phyloP scores from a whole-genome alignment of 495 filamentous ascomycete species.

The Neohortaea acidophila region DNA sequence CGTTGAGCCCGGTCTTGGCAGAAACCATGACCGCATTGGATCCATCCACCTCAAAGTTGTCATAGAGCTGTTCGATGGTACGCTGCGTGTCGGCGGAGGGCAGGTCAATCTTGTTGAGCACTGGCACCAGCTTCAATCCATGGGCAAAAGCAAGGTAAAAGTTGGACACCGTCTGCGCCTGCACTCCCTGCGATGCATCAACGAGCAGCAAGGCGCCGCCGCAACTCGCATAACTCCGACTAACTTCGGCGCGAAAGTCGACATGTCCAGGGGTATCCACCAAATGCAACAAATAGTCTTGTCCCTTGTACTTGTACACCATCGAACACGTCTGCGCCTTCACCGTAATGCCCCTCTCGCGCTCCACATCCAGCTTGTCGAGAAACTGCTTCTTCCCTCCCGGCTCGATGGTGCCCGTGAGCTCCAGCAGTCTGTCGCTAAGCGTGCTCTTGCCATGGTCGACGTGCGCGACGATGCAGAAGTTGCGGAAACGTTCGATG shows the following conservation, averaged over 20 bases:
- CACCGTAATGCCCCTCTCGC: constrained; percentile 91
- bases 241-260: constrained; percentile 92
- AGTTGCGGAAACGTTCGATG: constrained; percentile 82
- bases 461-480: constrained; percentile 97
- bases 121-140: constrained; percentile 68
- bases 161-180: constrained; percentile 92
- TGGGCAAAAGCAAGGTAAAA: constrained; percentile 95
- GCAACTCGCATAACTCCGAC: constrained; percentile 84
- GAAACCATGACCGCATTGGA: constrained; percentile 70
- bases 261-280: constrained; percentile 97
- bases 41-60: constrained; percentile 75
- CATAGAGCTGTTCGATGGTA: constrained; percentile 70
- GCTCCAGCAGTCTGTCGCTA: constrained; percentile 77
- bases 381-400: constrained; percentile 88
- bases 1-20: constrained; percentile 83
- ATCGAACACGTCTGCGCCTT: constrained; percentile 98
- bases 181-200: constrained; percentile 83
- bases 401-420: constrained; percentile 81
- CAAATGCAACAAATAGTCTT: constrained; percentile 85
- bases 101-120: constrained; percentile 93
- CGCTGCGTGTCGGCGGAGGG: constrained; percentile 70
- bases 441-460: constrained; percentile 97
- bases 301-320: constrained; percentile 73
- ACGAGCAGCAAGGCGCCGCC: constrained; percentile 86
- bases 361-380: constrained; percentile 92